Percentiles rank a stretch among this genome's conserved stretches.
Conservation (phyloP, 306 rosid species). For the Ormosia emarginata region DNA sequence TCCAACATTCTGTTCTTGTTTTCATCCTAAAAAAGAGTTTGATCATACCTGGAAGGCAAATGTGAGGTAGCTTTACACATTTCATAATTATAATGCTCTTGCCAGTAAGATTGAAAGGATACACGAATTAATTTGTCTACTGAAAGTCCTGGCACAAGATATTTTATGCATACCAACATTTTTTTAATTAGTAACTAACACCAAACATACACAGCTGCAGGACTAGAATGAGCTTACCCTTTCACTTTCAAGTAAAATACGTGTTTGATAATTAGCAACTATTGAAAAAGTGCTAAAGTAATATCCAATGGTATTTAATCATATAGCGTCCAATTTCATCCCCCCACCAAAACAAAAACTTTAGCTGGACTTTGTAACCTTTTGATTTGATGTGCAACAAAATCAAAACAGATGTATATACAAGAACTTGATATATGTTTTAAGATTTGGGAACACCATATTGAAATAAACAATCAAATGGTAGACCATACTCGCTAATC, state of each 20-base stretch:
- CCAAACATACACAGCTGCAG: neutral
- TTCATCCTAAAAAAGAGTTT: conserved; percentile 95
- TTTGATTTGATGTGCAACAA: neutral
- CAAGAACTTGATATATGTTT: neutral
- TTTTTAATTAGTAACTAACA: neutral
- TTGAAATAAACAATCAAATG: neutral
- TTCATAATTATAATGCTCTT: conserved; percentile 1
- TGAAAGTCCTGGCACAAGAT: neutral
- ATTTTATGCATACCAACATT: neutral
- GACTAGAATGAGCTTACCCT: neutral
- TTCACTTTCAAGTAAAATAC: neutral
- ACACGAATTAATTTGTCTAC: neutral
- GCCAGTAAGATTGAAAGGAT: conserved; percentile 1
- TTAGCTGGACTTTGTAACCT: neutral
- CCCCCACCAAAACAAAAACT: neutral
- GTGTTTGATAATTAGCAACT: neutral
- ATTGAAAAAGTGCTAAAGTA: neutral
- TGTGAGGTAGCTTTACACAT: conserved; percentile 17
- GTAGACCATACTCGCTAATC: conserved; percentile 79
- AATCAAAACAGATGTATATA: neutral
- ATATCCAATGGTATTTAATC: neutral
- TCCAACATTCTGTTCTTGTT: conserved; percentile 93
- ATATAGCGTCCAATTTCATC: neutral
- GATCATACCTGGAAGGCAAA: conserved; percentile 77
- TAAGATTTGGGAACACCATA: neutral